Conservation (phyloP, 371 early-diverging fungal species). For the Parasitella parasitica region DNA sequence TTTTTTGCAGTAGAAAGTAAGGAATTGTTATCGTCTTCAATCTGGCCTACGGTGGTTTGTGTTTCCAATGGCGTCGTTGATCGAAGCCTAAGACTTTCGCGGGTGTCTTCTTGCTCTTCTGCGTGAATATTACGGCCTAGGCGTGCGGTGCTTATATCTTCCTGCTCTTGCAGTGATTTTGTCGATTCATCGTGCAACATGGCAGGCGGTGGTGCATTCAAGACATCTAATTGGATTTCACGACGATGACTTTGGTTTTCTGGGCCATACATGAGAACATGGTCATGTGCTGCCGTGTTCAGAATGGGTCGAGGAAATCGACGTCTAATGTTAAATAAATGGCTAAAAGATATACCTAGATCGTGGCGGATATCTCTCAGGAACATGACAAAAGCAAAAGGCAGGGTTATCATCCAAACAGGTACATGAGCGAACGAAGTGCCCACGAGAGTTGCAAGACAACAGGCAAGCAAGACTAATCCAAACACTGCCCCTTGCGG, state of each 20-base stretch:
- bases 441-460: slow-evolving; percentile 58
- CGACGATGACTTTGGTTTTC: background rate
- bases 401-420: slow-evolving; percentile 72
- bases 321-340: background rate
- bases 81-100: background rate
- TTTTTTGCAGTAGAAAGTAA: background rate
- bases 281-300: background rate
- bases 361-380: slow-evolving; percentile 52
- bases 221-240: background rate
- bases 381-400: slow-evolving; percentile 60
- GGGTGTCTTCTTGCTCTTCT: background rate
- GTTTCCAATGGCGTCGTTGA: background rate
- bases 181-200: background rate
- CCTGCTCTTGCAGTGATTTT: background rate
- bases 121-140: background rate
- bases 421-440: slow-evolving; percentile 66
- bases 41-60: background rate
- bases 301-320: background rate
- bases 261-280: background rate
- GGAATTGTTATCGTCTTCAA: background rate
- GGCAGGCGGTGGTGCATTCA: background rate
- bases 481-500: slow-evolving; percentile 63
- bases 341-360: slow-evolving; percentile 13
- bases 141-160: background rate
- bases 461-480: slow-evolving; percentile 42